A percentile compares a stretch with the other conserved stretches of the same genome.
Evolutionary conservation across 495 filamentous ascomycete species (phyloP).

Genomic region (Rhizodiscina lignyota): DNA sequence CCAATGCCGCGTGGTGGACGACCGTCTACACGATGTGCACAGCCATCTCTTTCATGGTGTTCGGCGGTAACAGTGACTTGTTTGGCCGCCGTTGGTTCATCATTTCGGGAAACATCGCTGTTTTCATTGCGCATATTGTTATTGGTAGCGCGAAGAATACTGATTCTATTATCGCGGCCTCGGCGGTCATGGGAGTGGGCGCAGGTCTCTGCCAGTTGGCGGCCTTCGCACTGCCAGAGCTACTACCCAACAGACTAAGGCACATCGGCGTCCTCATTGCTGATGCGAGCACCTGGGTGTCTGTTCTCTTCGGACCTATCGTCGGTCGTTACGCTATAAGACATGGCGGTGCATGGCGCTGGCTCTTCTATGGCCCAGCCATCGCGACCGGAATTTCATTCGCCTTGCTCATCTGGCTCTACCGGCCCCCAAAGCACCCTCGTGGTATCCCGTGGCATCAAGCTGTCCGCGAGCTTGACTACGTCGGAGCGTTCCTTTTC

Average conservation of each 20-base stretch:
- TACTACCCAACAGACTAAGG: conserved; percentile 23
- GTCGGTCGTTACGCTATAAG: conserved; percentile 14
- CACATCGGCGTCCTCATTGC: conserved; percentile 16
- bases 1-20: conserved; percentile 6
- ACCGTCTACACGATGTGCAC: conserved; percentile 8
- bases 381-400: conserved; percentile 11
- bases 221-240: conserved; percentile 21
- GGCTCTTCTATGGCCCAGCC: conserved; percentile 16
- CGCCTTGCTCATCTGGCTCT: conserved; percentile 13
- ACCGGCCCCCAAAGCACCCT: conserved; percentile 16
- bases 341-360: conserved; percentile 15
- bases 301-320: conserved; percentile 19
- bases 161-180: conserved; percentile 4
- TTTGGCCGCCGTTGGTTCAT: conserved; percentile 9
- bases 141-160: conserved; percentile 5
- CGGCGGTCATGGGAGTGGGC: conserved; percentile 6
- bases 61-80: conserved; percentile 5
- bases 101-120: conserved; percentile 3
- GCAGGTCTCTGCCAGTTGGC: conserved; percentile 10
- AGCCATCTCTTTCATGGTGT: conserved; percentile 8
- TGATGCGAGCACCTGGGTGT: conserved; percentile 15
- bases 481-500: conserved; percentile 15
- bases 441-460: conserved; percentile 13
- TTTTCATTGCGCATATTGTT: conserved; percentile 2
- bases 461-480: conserved; percentile 17